A percentile compares a stretch with the other conserved stretches of the same genome.
Conservation (phyloP, 2,329 filamentous ascomycete species). For the Xylariaceae sp. region DNA sequence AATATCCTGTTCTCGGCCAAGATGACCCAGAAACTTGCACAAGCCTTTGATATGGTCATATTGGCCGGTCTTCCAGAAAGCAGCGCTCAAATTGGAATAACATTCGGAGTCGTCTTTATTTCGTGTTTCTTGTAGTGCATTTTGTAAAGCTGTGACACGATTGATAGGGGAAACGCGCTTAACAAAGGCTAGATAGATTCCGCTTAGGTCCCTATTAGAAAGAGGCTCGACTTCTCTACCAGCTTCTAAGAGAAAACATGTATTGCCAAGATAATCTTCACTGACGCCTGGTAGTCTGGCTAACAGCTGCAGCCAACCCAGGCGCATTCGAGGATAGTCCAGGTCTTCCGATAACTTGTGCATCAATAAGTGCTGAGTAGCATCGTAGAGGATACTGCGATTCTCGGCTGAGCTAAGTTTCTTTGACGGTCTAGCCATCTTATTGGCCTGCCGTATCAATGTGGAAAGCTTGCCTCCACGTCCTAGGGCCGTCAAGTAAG, state of each 20-base stretch:
- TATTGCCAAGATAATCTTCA: conserved; percentile 20
- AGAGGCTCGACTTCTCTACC: conserved; percentile 17
- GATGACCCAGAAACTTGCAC: conserved; percentile 25
- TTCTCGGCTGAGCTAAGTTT: conserved; percentile 20
- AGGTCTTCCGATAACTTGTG: conserved; percentile 6
- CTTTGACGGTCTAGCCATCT: conserved; percentile 27
- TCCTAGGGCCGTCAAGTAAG: conserved; percentile 20
- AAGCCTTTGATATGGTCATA: conserved; percentile 23
- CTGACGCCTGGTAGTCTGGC: conserved; percentile 31
- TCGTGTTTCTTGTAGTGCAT: not conserved
- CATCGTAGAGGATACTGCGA: conserved; percentile 25
- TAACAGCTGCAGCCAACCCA: conserved; percentile 33
- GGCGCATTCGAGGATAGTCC: conserved; percentile 21
- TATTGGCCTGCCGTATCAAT: conserved; percentile 27
- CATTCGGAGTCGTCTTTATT: not conserved
- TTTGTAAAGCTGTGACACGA: conserved; percentile 3
- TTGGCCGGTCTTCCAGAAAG: conserved; percentile 29
- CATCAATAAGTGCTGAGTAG: conserved; percentile 20
- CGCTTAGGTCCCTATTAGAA: conserved; percentile 26
- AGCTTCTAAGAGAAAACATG: conserved; percentile 29
- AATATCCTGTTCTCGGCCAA: conserved; percentile 31
- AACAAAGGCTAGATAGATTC: conserved; percentile 29
- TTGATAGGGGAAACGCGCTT: conserved; percentile 20
- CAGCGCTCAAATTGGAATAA: conserved; percentile 16
- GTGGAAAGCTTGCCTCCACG: not conserved